phyloP scores from a whole-genome alignment of 176 grass and related monocot species.

The Bonia amplexicaulis region DNA sequence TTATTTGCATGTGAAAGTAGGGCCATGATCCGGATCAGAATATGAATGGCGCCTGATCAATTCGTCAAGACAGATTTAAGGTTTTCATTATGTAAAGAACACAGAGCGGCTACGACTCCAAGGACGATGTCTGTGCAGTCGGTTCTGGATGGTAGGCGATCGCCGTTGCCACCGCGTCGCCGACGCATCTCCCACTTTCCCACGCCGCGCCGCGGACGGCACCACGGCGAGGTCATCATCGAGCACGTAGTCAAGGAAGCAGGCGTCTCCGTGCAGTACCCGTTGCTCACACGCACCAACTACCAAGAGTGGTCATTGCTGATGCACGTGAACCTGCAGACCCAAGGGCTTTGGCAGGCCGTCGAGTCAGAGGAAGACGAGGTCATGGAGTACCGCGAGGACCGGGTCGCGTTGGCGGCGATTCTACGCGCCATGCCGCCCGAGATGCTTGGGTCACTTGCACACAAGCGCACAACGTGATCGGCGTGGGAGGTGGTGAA shows the following conservation, averaged over 20 bases:
- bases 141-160: not conserved
- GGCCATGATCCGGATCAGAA: not conserved
- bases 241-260: not conserved
- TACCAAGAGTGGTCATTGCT: not conserved
- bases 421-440: no score
- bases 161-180: not conserved
- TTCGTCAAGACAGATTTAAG: not conserved
- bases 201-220: not conserved
- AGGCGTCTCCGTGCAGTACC: not conserved
- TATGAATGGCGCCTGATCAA: not conserved
- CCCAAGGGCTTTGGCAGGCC: no score
- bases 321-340: no score
- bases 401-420: no score
- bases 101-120: not conserved
- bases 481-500: no score
- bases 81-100: not conserved
- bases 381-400: no score
- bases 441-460: no score
- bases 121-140: not conserved
- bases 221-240: not conserved
- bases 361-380: no score
- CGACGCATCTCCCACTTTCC: not conserved
- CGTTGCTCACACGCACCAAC: not conserved
- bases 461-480: no score
- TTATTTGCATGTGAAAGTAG: not conserved